Conservation (phyloP, 352 stramenopile species). For the Phytophthora tentaculata region DNA sequence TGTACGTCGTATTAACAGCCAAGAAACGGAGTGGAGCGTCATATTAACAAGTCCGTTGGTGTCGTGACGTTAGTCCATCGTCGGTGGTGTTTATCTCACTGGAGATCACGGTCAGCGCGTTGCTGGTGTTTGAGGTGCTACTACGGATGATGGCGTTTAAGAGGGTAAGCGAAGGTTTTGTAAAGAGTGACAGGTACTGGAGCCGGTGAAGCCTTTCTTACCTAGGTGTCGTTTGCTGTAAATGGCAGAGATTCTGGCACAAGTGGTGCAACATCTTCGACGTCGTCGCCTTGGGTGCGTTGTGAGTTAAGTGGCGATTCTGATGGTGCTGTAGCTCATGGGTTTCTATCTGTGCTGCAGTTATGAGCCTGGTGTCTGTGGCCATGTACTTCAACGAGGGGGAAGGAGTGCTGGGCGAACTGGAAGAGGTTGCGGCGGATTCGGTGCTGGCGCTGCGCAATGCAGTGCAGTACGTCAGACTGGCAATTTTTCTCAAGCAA, state of each 20-base stretch:
- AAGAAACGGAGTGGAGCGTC: not conserved
- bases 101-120: slow-evolving; percentile 75
- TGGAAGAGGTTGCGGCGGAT: slow-evolving; percentile 85
- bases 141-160: slow-evolving; percentile 86
- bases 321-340: slow-evolving; percentile 3
- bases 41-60: slow-evolving; percentile 1
- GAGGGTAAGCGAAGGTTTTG: slow-evolving; percentile 38
- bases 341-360: slow-evolving; percentile 31
- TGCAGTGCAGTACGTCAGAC: slow-evolving; percentile 78
- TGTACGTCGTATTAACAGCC: slow-evolving; percentile 40
- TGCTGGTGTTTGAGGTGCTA: slow-evolving; percentile 82
- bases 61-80: slow-evolving; percentile 47
- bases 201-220: not conserved
- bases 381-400: slow-evolving; percentile 86
- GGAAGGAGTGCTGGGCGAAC: slow-evolving; percentile 72
- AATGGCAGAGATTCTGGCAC: slow-evolving; percentile 72
- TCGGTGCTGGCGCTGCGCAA: slow-evolving; percentile 81
- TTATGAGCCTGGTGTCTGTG: slow-evolving; percentile 81
- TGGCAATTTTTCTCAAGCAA: slow-evolving; percentile 88
- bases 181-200: not conserved
- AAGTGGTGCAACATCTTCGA: slow-evolving; percentile 90
- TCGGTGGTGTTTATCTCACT: slow-evolving; percentile 83
- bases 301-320: not conserved
- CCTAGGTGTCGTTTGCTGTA: not conserved
- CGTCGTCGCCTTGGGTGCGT: slow-evolving; percentile 69